phyloP scores from a whole-genome alignment of 108 stramenopile species.

The Nitzschia palea region DNA sequence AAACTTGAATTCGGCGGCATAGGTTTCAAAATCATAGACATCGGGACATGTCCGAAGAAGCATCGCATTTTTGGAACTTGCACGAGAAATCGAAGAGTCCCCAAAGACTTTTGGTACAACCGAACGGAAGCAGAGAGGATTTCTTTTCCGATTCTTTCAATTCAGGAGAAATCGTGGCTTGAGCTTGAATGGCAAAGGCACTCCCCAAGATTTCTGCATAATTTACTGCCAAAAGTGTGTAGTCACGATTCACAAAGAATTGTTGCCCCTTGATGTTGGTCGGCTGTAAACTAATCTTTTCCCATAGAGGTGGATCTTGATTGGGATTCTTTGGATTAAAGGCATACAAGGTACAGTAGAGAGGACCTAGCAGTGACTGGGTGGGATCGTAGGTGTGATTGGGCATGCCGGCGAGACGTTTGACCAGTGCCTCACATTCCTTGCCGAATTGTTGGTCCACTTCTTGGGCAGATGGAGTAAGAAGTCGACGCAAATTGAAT shows the following conservation, averaged over 20 bases:
- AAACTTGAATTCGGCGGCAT: slow-evolving; percentile 8
- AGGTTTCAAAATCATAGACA: background rate
- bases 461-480: too few relatives aligned
- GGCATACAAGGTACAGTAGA: background rate
- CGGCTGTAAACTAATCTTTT: background rate
- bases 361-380: background rate
- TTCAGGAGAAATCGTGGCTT: slow-evolving; percentile 2
- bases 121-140: too few relatives aligned
- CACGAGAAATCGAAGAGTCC: too few relatives aligned
- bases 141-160: background rate
- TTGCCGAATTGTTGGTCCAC: too few relatives aligned
- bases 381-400: background rate
- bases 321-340: background rate
- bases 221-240: slow-evolving; percentile 13
- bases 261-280: slow-evolving; percentile 24
- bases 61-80: too few relatives aligned
- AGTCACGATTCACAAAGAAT: slow-evolving; percentile 6
- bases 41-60: slow-evolving; percentile 4
- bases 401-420: background rate
- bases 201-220: slow-evolving; percentile 21
- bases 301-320: slow-evolving; percentile 15
- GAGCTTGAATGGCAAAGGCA: background rate
- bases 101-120: too few relatives aligned
- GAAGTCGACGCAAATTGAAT: too few relatives aligned
- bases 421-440: too few relatives aligned